Percentiles rank a stretch among this genome's conserved stretches.
phyloP scores from a whole-genome alignment of 1,139 yeast genomes.

The Geotrichum macrosporum region DNA sequence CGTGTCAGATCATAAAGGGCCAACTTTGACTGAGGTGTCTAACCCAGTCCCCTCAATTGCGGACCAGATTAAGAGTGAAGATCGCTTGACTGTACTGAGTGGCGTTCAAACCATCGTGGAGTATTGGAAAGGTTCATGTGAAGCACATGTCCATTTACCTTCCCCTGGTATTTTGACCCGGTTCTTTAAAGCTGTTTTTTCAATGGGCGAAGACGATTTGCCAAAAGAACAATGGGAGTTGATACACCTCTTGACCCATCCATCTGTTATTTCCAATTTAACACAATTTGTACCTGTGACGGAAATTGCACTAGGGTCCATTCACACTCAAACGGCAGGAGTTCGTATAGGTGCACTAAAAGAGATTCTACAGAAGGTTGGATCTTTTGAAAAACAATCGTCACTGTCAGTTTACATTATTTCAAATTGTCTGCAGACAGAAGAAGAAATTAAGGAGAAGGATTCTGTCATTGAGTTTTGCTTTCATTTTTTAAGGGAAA shows the following conservation, averaged over 20 bases:
- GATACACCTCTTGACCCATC: constrained; percentile 6
- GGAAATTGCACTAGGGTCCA: constrained; percentile 3
- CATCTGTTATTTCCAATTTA: constrained; percentile 7
- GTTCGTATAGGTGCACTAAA: not conserved
- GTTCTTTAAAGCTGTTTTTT: constrained; percentile 6
- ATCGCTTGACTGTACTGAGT: not conserved
- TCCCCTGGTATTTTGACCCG: constrained; percentile 4
- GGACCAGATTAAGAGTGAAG: constrained; percentile 10
- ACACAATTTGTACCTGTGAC: constrained; percentile 9
- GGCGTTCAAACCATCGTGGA: constrained; percentile 8
- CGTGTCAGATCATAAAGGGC: not conserved
- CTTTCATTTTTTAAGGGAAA: constrained; percentile 1
- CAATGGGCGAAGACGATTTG: not conserved
- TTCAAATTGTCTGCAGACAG: constrained; percentile 6
- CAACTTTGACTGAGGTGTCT: not conserved
- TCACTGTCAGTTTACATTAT: constrained; percentile 8
- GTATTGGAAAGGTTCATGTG: constrained; percentile 3
- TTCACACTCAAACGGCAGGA: constrained; percentile 3
- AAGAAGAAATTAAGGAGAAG: not conserved
- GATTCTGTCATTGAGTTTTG: constrained; percentile 8
- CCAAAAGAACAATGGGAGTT: constrained; percentile 8
- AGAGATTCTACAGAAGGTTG: not conserved
- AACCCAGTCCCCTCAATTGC: not conserved
- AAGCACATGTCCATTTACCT: constrained; percentile 1
- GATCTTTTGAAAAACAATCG: not conserved